Base-by-base conservation (phyloP, 148 eudicot genomes). In the Persicaria maculosa region DNA sequence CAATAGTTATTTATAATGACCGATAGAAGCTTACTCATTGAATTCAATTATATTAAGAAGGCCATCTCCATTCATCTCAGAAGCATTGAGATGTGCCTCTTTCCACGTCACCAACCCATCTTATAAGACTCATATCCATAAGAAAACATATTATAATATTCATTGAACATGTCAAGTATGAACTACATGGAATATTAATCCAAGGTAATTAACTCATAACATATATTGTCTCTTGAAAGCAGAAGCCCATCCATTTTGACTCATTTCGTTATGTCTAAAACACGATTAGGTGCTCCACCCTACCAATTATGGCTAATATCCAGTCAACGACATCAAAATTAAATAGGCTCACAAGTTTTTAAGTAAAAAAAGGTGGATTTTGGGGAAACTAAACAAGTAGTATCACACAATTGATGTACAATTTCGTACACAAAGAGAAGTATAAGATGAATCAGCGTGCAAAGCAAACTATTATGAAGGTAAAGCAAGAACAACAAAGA, bases 101-200 rank as follows among this genome's bases (percentile, higher is more conserved):
- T 87, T 95, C 97, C n/a, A n/a, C n/a, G n/a, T n/a, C 97, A 95
- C 99, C 99, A 95, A 77, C 99, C 99, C 92, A 95, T 88, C n/a
- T n/a, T n/a, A n/a, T n/a, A n/a, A n/a, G n/a, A n/a, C 74, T 90
- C 89, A 85, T 95, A 88, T 68, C 96, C 98, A 80, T 83, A 85
- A 45, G 53, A 64, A 57, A 48, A 58, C 52, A 72, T 53, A 31
- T 44, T 70, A 25, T 67, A 36, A 47, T 3, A 50, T n/a, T 64
- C 45, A 64, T 40, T 64, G 12, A 64, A 36, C 46, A 20, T 36
- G 46, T 12, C 45, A 64, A 64, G n/a, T 4, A 64, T 64, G 3
- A 64, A 64, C 45, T 11, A 9, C 25, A 31, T 11, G 6, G 68
- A n/a, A n/a, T n/a, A n/a, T n/a, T n/a, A 64, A 64, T 11, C 68